Percentiles rank a stretch among this genome's conserved stretches.
Conservation (phyloP, 352 stramenopile genomes). For the Bremia lactucae region DNA sequence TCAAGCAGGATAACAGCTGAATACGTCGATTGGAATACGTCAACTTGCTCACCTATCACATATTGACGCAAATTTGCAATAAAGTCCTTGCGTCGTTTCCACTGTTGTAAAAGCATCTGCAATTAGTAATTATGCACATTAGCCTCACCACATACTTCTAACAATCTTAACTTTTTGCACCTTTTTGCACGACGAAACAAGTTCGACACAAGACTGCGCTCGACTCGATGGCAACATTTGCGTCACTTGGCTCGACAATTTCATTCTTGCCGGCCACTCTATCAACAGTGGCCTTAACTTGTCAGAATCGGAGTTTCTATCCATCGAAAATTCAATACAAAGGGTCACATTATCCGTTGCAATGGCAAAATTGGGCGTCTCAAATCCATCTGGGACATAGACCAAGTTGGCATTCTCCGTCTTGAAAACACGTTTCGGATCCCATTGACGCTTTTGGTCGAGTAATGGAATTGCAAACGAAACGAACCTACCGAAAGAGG, state of each 20-base stretch:
- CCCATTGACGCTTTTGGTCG: constrained; percentile 12
- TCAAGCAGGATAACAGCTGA: too few species aligned
- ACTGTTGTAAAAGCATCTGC: constrained; percentile 33
- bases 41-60: constrained; percentile 21
- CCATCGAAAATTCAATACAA: constrained; percentile 18
- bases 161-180: constrained; percentile 4
- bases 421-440: constrained; percentile 4
- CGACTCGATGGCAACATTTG: constrained; percentile 17
- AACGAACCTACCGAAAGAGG: constrained; percentile 5
- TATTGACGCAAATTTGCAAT: constrained; percentile 19
- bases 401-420: constrained; percentile 8
- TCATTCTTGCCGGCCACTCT: constrained; percentile 23
- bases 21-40: too few species aligned
- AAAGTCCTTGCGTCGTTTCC: constrained; percentile 29
- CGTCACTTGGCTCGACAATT: constrained; percentile 33
- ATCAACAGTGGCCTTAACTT: constrained; percentile 15
- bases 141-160: neutral
- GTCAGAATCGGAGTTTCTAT: constrained; percentile 2
- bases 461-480: constrained; percentile 30
- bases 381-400: constrained; percentile 20
- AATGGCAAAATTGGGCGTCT: constrained; percentile 13
- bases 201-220: constrained; percentile 23
- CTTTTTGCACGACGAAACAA: constrained; percentile 25
- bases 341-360: constrained; percentile 8
- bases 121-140: constrained; percentile 1